Evolutionary conservation across 768 basidiomycete genomes (phyloP).

Genomic region (Agaricus subrufescens): DNA sequence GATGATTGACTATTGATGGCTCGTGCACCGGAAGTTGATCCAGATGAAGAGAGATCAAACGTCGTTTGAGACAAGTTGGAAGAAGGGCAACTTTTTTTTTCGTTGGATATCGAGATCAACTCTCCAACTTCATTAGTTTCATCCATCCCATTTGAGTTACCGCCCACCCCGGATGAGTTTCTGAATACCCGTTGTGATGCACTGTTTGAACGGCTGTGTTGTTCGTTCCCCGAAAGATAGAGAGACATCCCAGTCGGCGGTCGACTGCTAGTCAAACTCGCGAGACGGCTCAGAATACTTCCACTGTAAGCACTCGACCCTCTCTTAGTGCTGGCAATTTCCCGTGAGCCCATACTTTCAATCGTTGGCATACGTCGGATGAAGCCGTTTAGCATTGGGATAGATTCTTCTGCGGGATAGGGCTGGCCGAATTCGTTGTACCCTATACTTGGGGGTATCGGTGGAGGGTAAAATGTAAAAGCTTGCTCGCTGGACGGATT

Average conservation of each 20-base stretch:
- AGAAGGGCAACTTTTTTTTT: not conserved
- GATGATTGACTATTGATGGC: constrained; percentile 9
- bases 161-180: constrained; percentile 1
- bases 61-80: not conserved
- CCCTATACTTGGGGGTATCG: constrained; percentile 26
- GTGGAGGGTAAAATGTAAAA: constrained; percentile 23
- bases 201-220: constrained; percentile 10
- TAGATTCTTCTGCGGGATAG: constrained; percentile 43
- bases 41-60: not conserved
- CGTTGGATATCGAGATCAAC: constrained; percentile 13
- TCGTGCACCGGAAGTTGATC: not conserved
- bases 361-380: constrained; percentile 80
- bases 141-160: not conserved
- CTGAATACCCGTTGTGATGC: constrained; percentile 7
- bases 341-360: constrained; percentile 69
- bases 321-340: constrained; percentile 33
- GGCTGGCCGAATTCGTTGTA: constrained; percentile 47
- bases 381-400: constrained; percentile 58
- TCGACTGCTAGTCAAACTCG: constrained; percentile 22
- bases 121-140: constrained; percentile 17
- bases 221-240: constrained; percentile 18
- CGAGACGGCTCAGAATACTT: constrained; percentile 10
- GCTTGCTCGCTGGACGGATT: constrained; percentile 15
- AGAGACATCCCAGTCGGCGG: constrained; percentile 37
- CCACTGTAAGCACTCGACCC: constrained; percentile 17